A percentile compares a stretch with the other conserved stretches of the same genome.
Conservation (phyloP, 2,329 filamentous ascomycete genomes). For the Trichoderma aggressivum region DNA sequence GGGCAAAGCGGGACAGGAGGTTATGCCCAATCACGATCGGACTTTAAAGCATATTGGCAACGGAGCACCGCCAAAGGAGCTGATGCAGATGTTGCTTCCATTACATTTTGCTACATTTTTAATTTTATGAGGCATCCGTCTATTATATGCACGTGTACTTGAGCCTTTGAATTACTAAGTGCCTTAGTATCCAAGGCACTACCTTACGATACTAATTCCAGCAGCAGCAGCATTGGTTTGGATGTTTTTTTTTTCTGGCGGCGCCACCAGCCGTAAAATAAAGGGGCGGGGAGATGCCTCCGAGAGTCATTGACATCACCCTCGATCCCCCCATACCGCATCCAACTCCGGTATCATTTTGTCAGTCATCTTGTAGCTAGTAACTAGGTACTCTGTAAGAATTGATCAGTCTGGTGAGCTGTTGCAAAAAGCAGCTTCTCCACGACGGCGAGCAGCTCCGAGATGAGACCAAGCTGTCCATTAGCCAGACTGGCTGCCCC, state of each 20-base stretch:
- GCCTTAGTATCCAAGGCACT: background rate
- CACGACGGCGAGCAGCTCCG: background rate
- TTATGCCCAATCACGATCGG: background rate
- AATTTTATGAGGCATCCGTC: background rate
- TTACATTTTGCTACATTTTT: background rate
- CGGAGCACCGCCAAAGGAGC: background rate
- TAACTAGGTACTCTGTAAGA: background rate
- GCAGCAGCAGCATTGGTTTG: background rate
- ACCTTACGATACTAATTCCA: background rate
- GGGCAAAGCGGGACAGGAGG: background rate
- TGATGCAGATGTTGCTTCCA: background rate
- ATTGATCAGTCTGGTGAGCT: background rate
- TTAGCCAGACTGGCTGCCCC: background rate
- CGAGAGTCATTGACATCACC: constrained; percentile 8
- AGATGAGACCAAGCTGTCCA: background rate
- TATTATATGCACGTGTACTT: background rate
- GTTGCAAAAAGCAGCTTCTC: background rate
- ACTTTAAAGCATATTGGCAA: background rate
- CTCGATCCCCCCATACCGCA: background rate
- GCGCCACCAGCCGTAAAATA: background rate
- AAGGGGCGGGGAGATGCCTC: background rate
- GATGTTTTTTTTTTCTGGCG: background rate
- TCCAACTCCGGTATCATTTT: background rate
- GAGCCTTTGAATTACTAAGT: background rate
- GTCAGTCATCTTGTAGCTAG: background rate